A percentile compares a stretch with the other conserved stretches of the same genome.
Evolutionary conservation across 768 basidiomycete species (phyloP).

Genomic region (Symmetrospora coprosmae): DNA sequence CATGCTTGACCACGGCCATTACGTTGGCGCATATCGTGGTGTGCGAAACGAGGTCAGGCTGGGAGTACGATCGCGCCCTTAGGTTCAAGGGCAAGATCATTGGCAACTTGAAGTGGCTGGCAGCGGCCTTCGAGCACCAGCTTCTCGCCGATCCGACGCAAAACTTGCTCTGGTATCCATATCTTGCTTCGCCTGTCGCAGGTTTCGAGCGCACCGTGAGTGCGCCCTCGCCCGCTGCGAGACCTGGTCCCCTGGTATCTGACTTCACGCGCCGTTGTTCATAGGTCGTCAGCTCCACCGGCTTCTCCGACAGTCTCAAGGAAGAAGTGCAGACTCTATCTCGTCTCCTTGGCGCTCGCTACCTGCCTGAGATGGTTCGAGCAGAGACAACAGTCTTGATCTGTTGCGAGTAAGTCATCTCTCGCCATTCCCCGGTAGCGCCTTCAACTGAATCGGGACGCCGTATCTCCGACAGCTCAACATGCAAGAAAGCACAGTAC

Average conservation of each 20-base stretch:
- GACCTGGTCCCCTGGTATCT: too few relatives aligned
- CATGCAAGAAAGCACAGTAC: not conserved
- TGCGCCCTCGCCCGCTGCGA: not conserved
- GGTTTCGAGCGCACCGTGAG: not conserved
- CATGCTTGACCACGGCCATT: not conserved
- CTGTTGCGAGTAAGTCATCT: not conserved
- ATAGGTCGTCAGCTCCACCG: constrained; percentile 13
- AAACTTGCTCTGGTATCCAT: not conserved
- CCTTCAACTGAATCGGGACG: too few relatives aligned
- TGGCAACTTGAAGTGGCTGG: not conserved
- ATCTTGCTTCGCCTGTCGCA: not conserved
- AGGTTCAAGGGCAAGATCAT: not conserved
- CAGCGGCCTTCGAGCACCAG: not conserved
- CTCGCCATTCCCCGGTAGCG: too few relatives aligned
- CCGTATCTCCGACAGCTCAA: not conserved
- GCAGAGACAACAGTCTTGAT: not conserved
- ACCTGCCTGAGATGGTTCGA: not conserved
- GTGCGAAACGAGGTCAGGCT: not conserved
- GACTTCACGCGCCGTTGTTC: not conserved
- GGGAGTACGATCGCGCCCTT: not conserved
- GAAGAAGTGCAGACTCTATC: not conserved
- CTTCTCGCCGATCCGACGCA: not conserved
- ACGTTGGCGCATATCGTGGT: not conserved
- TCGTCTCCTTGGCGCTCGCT: not conserved
- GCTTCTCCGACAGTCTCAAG: constrained; percentile 9